Percentiles rank a stretch among this genome's conserved stretches.
Evolutionary conservation across 345 rosid genomes (phyloP).

Genomic region (Citrus trifoliata): DNA sequence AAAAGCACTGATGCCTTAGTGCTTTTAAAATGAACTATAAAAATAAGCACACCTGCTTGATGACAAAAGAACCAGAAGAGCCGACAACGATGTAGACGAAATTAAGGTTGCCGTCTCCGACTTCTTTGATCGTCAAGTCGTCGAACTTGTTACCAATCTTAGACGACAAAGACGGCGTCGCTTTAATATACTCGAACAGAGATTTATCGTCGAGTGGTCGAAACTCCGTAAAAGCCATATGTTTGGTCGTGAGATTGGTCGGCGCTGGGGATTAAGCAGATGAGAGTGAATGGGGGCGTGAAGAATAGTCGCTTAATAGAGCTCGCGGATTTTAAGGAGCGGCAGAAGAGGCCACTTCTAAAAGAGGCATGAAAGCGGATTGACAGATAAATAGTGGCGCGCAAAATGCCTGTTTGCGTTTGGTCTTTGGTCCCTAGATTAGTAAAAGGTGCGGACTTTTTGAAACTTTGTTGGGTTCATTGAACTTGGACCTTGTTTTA

Average conservation of each 20-base stretch:
- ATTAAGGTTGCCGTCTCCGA: conserved; percentile 96
- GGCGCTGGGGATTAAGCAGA: neutral
- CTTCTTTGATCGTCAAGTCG: conserved; percentile 71
- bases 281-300: neutral
- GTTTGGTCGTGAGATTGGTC: neutral
- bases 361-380: neutral
- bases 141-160: conserved; percentile 54
- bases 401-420: neutral
- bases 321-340: neutral
- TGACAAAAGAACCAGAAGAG: conserved; percentile 68
- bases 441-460: neutral
- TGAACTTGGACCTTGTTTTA: conserved; percentile 15
- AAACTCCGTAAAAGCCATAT: conserved; percentile 67
- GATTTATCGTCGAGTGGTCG: conserved; percentile 68
- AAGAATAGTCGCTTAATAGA: too few relatives aligned
- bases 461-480: neutral
- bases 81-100: conserved; percentile 74
- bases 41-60: conserved; percentile 74
- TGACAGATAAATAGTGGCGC: neutral
- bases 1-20: neutral
- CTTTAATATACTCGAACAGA: conserved; percentile 67
- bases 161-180: conserved; percentile 69
- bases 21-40: neutral
- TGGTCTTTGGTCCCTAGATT: neutral
- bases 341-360: neutral